Conservation (phyloP, 345 rosid species). For the Heritiera littoralis region DNA sequence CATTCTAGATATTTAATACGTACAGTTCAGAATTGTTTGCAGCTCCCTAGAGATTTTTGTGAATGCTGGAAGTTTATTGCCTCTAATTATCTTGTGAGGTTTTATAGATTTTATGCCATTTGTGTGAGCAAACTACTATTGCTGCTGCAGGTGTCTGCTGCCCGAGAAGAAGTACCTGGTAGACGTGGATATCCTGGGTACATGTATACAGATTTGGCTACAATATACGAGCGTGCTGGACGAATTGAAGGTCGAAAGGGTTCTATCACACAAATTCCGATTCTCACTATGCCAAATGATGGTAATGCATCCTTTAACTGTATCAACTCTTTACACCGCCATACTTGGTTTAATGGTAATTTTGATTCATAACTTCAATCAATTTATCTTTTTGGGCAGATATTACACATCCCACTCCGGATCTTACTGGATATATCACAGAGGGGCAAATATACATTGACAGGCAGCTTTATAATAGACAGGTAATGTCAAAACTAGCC, state of each 20-base stretch:
- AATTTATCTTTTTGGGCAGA: constrained; percentile 46
- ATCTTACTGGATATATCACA: constrained; percentile 98
- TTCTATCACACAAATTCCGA: constrained; percentile 97
- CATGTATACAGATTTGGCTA: constrained; percentile 99
- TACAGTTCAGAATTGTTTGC: background rate
- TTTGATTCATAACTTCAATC: constrained; percentile 10
- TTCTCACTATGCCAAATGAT: constrained; percentile 98
- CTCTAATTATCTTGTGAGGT: background rate
- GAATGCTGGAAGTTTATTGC: background rate
- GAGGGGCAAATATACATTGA: constrained; percentile 95
- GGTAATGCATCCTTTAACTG: constrained; percentile 45
- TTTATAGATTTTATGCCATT: constrained; percentile 5
- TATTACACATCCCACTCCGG: constrained; percentile 98
- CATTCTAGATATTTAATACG: background rate
- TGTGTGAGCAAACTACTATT: constrained; percentile 22
- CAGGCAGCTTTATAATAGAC: constrained; percentile 82
- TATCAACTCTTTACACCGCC: background rate
- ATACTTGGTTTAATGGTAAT: constrained; percentile 12
- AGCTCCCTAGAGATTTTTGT: background rate
- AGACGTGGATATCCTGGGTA: constrained; percentile 99
- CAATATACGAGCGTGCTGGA: constrained; percentile 97
- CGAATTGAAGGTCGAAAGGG: constrained; percentile 97
- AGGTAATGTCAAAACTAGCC: constrained; percentile 41
- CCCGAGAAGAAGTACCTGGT: constrained; percentile 99
- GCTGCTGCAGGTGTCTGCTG: constrained; percentile 88